Percentiles rank a stretch among this genome's conserved stretches.
Conservation (phyloP, 805 yeast species). For the Spathaspora sp. region DNA sequence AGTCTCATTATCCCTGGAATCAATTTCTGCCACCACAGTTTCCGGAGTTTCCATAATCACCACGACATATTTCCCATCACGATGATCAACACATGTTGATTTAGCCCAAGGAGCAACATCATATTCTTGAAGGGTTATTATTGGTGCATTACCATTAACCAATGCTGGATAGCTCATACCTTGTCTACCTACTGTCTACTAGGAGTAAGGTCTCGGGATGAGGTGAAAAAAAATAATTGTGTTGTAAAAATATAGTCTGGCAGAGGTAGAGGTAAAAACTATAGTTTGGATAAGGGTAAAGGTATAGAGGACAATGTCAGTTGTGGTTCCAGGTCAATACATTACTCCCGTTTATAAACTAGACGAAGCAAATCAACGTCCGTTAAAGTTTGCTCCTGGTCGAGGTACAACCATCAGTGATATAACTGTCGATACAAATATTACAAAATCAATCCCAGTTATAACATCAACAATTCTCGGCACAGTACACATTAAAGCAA, state of each 20-base stretch:
- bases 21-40: slow-evolving; percentile 42
- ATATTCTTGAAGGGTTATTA: slow-evolving; percentile 41
- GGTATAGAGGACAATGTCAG: neutral
- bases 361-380: slow-evolving; percentile 14
- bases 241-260: neutral
- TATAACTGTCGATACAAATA: slow-evolving; percentile 15
- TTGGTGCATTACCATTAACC: slow-evolving; percentile 45
- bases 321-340: slow-evolving; percentile 78
- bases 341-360: slow-evolving; percentile 54
- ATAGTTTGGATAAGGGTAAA: neutral
- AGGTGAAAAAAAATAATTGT: neutral
- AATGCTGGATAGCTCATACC: slow-evolving; percentile 35
- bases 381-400: slow-evolving; percentile 56
- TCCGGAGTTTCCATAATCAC: slow-evolving; percentile 45
- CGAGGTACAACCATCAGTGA: slow-evolving; percentile 56
- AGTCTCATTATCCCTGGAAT: slow-evolving; percentile 30
- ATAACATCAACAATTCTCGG: slow-evolving; percentile 65
- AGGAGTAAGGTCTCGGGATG: neutral
- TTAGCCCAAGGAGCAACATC: slow-evolving; percentile 52
- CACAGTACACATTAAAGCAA: slow-evolving; percentile 29
- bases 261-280: no score
- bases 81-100: slow-evolving; percentile 45
- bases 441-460: slow-evolving; percentile 35
- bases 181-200: no score
- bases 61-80: slow-evolving; percentile 32